phyloP scores from a whole-genome alignment of 306 rosid species.

The Castanea sativa region DNA sequence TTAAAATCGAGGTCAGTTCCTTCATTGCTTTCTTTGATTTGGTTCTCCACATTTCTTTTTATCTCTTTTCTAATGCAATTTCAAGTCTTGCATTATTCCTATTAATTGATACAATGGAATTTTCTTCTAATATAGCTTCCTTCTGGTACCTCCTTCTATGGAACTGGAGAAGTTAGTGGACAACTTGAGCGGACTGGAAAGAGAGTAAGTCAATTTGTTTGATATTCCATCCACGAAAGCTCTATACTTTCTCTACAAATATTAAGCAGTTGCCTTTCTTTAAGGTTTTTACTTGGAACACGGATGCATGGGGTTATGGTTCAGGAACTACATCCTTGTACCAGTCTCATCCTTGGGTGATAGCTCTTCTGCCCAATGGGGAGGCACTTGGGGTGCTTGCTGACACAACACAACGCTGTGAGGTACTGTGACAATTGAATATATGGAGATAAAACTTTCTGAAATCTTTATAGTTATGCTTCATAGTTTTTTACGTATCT shows the following conservation, averaged over 20 bases:
- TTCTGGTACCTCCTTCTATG: slow-evolving; percentile 75
- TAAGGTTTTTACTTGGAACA: slow-evolving; percentile 83
- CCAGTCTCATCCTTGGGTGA: slow-evolving; percentile 98
- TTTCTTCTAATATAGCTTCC: slow-evolving; percentile 58
- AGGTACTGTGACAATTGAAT: slow-evolving; percentile 55
- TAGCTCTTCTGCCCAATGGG: slow-evolving; percentile 88
- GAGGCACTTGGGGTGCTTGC: slow-evolving; percentile 83
- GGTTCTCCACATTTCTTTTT: background rate
- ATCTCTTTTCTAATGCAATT: background rate
- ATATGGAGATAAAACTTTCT: slow-evolving; percentile 15
- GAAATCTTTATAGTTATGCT: slow-evolving; percentile 8
- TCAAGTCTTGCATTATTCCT: background rate
- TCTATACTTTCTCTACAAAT: slow-evolving; percentile 4
- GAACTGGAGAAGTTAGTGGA: slow-evolving; percentile 92
- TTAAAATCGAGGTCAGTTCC: slow-evolving; percentile 67
- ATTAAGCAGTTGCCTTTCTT: slow-evolving; percentile 21
- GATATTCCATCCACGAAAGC: background rate
- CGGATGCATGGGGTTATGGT: slow-evolving; percentile 86
- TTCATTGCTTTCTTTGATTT: background rate
- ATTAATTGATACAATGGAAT: slow-evolving; percentile 13
- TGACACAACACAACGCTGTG: slow-evolving; percentile 86
- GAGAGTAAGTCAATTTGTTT: slow-evolving; percentile 49
- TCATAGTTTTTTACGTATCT: slow-evolving; percentile 15
- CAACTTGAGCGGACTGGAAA: slow-evolving; percentile 87
- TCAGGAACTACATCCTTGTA: slow-evolving; percentile 79